Conservation (phyloP, 148 eudicot species). For the Gaultheria prostrata region DNA sequence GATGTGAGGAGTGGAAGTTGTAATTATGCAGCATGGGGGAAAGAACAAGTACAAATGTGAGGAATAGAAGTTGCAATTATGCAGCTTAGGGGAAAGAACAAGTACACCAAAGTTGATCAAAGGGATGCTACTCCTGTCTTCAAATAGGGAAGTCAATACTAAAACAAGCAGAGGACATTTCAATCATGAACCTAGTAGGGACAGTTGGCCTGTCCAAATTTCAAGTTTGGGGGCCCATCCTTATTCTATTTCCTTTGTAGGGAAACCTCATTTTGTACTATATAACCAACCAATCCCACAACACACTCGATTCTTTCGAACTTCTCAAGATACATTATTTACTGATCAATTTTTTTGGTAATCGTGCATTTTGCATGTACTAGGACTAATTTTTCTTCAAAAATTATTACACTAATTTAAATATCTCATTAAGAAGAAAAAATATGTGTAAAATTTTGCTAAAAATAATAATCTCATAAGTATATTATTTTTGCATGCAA, state of each 20-base stretch:
- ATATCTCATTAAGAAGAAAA: no score
- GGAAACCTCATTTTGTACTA: neutral
- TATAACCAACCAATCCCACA: constrained; percentile 2
- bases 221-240: neutral
- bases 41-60: neutral
- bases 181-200: neutral
- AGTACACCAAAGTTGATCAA: neutral
- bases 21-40: neutral
- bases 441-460: no score
- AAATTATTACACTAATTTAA: no score
- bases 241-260: neutral
- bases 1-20: neutral
- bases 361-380: no score
- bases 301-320: neutral
- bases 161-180: neutral
- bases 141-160: neutral
- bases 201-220: constrained; percentile 3
- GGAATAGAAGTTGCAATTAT: neutral
- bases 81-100: neutral
- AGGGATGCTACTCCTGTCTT: neutral
- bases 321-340: neutral
- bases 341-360: no score
- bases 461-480: no score
- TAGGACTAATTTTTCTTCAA: no score
- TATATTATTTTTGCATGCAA: no score